Percentiles rank a stretch among this genome's conserved stretches.
Evolutionary conservation across 2,329 filamentous ascomycete species (phyloP).

Genomic region (Venturia effusa): DNA sequence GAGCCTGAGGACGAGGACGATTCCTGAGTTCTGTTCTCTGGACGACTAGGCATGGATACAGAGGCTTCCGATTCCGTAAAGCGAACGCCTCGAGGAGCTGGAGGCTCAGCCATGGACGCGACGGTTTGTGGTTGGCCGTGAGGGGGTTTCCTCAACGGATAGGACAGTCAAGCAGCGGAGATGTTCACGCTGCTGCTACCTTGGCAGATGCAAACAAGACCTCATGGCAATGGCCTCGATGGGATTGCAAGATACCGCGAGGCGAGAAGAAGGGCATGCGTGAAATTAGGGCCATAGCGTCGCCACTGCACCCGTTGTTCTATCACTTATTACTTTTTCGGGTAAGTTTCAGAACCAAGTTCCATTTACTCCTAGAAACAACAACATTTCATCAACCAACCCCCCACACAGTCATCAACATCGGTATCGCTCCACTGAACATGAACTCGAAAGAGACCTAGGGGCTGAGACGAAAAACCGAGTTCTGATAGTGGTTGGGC

Average conservation of each 20-base stretch:
- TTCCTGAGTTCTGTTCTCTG: background rate
- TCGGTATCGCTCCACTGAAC: background rate
- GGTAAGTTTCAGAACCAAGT: background rate
- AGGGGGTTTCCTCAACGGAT: background rate
- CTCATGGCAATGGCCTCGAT: background rate
- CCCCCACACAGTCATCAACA: background rate
- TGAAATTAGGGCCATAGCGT: background rate
- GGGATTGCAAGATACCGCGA: background rate
- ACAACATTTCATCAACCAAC: background rate
- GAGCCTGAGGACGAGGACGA: conserved; percentile 6
- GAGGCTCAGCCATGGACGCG: background rate
- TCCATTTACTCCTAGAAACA: background rate
- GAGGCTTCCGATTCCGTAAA: background rate
- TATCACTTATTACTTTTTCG: background rate
- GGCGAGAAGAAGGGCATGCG: background rate
- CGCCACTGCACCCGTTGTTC: background rate
- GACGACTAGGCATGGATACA: background rate
- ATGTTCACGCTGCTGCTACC: background rate
- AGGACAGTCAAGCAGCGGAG: background rate
- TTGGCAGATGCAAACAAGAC: background rate
- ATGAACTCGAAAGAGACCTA: no score
- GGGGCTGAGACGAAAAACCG: no score
- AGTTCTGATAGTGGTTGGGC: no score
- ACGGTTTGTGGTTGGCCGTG: background rate
- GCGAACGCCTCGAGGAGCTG: background rate